Evolutionary conservation across 2,329 filamentous ascomycete genomes (phyloP).

Genomic region (Colletotrichum cereale): DNA sequence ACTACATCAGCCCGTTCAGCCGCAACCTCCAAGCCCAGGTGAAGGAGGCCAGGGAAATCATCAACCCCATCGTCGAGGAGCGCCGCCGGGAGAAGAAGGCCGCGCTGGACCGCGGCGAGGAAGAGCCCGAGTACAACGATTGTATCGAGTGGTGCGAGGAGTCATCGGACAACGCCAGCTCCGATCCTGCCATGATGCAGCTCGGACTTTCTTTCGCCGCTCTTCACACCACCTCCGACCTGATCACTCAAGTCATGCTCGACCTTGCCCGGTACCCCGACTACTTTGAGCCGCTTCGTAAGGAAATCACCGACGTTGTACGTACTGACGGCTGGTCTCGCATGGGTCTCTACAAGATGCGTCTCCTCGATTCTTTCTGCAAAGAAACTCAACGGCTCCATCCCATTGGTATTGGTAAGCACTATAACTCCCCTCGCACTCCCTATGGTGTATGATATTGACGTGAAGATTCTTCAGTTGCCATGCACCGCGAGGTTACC

Average conservation of each 20-base stretch:
- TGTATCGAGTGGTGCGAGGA: conserved; percentile 44
- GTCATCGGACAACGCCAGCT: conserved; percentile 17
- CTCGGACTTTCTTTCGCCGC: conserved; percentile 44
- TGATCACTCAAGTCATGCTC: conserved; percentile 42
- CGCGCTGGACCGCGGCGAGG: conserved; percentile 27
- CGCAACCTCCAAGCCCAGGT: conserved; percentile 32
- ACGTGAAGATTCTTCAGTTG: conserved; percentile 1
- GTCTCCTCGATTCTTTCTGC: conserved; percentile 34
- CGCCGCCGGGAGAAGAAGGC: conserved; percentile 36
- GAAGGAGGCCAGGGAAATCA: conserved; percentile 18
- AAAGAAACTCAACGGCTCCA: conserved; percentile 34
- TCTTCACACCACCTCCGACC: conserved; percentile 44
- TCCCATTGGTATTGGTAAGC: conserved; percentile 26
- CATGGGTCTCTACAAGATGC: conserved; percentile 38
- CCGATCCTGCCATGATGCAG: conserved; percentile 41
- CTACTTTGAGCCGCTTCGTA: conserved; percentile 42
- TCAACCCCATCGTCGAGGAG: conserved; percentile 40
- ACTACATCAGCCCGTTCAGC: conserved; percentile 41
- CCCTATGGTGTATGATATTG: not conserved
- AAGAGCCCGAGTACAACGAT: conserved; percentile 41
- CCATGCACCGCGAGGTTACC: conserved; percentile 34
- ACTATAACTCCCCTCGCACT: not conserved
- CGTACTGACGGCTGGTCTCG: conserved; percentile 39
- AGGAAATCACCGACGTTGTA: conserved; percentile 43
- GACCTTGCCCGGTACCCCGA: conserved; percentile 43